phyloP scores from a whole-genome alignment of 1,284 basidiomycete genomes.

The Tilletia walkeri region DNA sequence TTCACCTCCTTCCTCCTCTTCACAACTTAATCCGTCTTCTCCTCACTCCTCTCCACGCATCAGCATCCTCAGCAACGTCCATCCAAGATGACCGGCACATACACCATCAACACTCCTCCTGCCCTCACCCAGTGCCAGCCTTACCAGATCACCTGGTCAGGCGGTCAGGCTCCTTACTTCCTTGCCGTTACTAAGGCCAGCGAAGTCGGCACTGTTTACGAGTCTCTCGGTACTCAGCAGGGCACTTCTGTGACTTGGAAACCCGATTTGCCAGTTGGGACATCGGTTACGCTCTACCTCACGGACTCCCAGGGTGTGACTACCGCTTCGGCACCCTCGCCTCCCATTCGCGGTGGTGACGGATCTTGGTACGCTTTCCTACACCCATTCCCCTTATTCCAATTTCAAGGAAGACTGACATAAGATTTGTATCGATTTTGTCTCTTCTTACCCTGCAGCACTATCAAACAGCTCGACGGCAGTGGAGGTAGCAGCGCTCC shows the following conservation, averaged over 20 bases:
- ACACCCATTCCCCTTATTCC: no score
- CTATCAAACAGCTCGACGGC: no score
- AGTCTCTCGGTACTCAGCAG: background rate
- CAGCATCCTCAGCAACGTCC: background rate
- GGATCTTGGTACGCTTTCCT: conserved; percentile 23
- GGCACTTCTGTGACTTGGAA: background rate
- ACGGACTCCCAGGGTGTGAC: conserved; percentile 26
- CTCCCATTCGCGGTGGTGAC: conserved; percentile 27
- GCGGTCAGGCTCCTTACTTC: conserved; percentile 16
- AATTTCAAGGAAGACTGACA: background rate
- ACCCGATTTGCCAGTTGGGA: conserved; percentile 21
- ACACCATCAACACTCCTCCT: conserved; percentile 33
- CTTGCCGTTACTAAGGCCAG: conserved; percentile 4
- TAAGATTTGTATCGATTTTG: background rate
- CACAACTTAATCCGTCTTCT: no score
- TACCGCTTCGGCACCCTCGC: conserved; percentile 26
- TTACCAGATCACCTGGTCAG: conserved; percentile 31
- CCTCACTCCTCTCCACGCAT: background rate
- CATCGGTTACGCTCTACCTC: conserved; percentile 29
- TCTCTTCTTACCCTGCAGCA: no score
- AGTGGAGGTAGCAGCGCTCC: background rate
- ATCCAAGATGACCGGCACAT: background rate
- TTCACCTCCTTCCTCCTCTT: no score
- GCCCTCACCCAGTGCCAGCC: conserved; percentile 40
- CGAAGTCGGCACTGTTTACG: conserved; percentile 8